phyloP scores from a whole-genome alignment of 2,329 filamentous ascomycete genomes.

The Stachybotrys echinatus region DNA sequence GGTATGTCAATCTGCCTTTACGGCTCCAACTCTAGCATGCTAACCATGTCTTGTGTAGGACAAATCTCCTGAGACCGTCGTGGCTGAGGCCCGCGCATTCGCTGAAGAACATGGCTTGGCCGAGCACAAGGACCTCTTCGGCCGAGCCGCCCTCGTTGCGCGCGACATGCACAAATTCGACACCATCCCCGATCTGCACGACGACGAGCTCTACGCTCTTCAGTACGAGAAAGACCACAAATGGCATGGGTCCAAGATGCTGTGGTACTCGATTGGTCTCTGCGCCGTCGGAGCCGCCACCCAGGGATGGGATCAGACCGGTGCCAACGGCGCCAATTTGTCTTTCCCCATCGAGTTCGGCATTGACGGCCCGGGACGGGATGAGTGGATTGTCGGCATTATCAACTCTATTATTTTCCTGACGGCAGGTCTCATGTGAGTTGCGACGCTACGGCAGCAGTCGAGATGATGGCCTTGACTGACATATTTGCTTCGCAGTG shows the following conservation, averaged over 20 bases:
- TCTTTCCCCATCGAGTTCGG: conserved; percentile 45
- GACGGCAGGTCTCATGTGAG: conserved; percentile 53
- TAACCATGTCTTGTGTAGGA: conserved; percentile 6
- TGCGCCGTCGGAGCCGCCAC: conserved; percentile 53
- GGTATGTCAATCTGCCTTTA: conserved; percentile 11
- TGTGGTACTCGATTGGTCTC: conserved; percentile 40
- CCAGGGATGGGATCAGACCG: conserved; percentile 61
- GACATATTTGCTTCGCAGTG: conserved; percentile 6
- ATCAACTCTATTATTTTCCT: conserved; percentile 27
- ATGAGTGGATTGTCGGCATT: conserved; percentile 35
- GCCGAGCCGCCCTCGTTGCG: conserved; percentile 30
- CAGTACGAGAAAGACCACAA: conserved; percentile 50
- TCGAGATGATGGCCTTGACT: background rate
- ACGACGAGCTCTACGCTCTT: conserved; percentile 27
- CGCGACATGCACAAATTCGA: conserved; percentile 20
- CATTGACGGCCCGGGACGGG: conserved; percentile 29
- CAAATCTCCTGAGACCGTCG: conserved; percentile 16
- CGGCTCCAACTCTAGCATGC: background rate
- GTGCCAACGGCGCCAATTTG: conserved; percentile 55
- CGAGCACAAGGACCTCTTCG: conserved; percentile 38
- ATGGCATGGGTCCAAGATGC: conserved; percentile 45
- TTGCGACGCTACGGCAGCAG: conserved; percentile 10
- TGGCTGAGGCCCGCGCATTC: conserved; percentile 41
- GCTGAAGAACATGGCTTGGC: conserved; percentile 42
- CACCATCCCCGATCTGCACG: conserved; percentile 18